Base-by-base conservation (phyloP, 768 basidiomycete genomes). In the Leccinum olivaceopallidum region DNA sequence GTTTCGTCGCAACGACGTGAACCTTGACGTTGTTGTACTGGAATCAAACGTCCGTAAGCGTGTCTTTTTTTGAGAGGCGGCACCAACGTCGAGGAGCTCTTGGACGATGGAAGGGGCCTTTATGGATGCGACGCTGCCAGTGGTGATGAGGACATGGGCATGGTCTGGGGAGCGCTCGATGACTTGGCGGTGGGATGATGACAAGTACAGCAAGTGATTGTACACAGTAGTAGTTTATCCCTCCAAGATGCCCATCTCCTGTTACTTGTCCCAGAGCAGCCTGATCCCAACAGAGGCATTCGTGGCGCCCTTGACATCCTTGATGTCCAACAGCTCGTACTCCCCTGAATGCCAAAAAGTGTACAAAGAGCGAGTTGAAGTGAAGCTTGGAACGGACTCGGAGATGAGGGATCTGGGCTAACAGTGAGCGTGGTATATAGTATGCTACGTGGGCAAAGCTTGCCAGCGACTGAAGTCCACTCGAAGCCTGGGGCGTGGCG, bases 101-200 rank as follows among this genome's bases (percentile, higher is more conserved):
- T 80, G 73, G 20, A 93, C 92, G 60, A 99, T 97, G 56, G 97
- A 81, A 5, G 95, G 94, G 2, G 88, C 88, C 69, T 98, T 98
- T 70, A 98, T 85, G 55, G 94, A 94, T 0, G 96, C 95, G 9
- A 99, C 96, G 69, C 92, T 95, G n/a, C 96, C 95, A 0, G 94
- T 92, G 0, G 90, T 88, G 61, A 98, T 86, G 42, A 98, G 75
- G 49, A 97, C 85, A 69, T 95, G 89, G 2, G 62, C 58, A 63
- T 73, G 56, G 54, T 71, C 55, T 2, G 61, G 58, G 0, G n/a
- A 4, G 1, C 75, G 73, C 36, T 75, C 64, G 42, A 71, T 7
- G 63, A 74, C 74, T 51, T 67, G 67, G 18, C 10, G 44, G 44
- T 47, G 42, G 5, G 2, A 20, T 20, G 10, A 20, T 24, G 7